Evolutionary conservation across 345 rosid species (phyloP), one percentile per base, ranked within the genome.

Genomic region (Trapa bicornis): DNA sequence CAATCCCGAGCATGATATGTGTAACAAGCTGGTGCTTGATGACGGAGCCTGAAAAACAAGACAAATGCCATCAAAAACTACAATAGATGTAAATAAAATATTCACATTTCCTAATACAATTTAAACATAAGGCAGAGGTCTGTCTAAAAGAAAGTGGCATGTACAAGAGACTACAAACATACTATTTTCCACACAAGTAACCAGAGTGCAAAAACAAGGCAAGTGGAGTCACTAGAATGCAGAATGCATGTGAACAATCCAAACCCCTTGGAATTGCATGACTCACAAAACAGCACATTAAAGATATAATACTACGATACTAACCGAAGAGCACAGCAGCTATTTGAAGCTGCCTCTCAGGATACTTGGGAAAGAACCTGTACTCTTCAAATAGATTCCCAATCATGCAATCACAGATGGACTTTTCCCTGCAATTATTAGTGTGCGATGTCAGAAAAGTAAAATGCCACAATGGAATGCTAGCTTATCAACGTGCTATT

Each of bases 1-100:
- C 99, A 74, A 91, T 87, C 65, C 99, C 99, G 68, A 94, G 88
- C 12, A 96, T 81, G 61, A 94, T 80, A 75, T 92, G 96, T 65
- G 88, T 87, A 66, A 91, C 91, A 77, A 94, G 99, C 76, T 94
- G 99, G 73, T 91, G 95, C 87, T 85, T 94, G 78, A 94, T 94
- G 45, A 94, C 87, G 72, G 92, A 91, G 61, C 99, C 99, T 94
- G 37, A 33, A 22, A 29, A 58, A 29, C 33, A 4, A 54, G 10
- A 54, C 6, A 29, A 4, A 29, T 17, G 17, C 56, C 56, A 35
- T 58, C 63, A 58, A 35, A n/a, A 58, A 58, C 15, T 32, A 14
- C 3, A 22, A 58, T 33, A 58, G 11, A 58, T 12, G 63, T 38
- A 58, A 35, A 58, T 29, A 57, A 1, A 57, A 37, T 22, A 22